Base-by-base conservation (phyloP, 257 asterid genomes). In the Orobanche coerulescens region DNA sequence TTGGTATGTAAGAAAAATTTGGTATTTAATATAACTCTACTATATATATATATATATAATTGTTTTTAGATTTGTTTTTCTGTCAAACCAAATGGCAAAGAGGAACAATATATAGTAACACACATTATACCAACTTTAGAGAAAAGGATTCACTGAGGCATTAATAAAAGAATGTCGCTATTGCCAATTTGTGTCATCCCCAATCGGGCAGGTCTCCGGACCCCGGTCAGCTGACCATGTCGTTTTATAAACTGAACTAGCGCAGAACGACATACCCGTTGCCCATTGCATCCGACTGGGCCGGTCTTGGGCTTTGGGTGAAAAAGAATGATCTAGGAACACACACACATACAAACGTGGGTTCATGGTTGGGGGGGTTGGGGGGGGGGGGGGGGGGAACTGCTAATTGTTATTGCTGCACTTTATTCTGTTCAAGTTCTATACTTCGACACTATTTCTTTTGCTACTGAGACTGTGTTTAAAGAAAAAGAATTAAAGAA, bases 391-490 rank as follows among this genome's bases (percentile, higher is more conserved):
- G 64, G 66, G 79, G 40, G 66, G 20, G 78, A 3, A 68, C 14
- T 73, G 72, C 31, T 25, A 26, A 26, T 26, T 16, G 37, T 31
- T 58, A 40, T 47, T 31, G 48, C 46, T 70, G 61, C 66, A 72
- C 95, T 82, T 87, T 84, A 82, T 82, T 87, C 81, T 70, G 81
- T 75, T 82, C 76, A 77, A 83, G 70, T 80, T 73, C 73, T 77
- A 80, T 75, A 78, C 83, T 63, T 79, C 71, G 82, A n/a, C n/a
- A n/a, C 76, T 74, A 69, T 74, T 76, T 47, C 28, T 63, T 58
- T 71, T 66, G 69, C 76, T 60, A 49, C 78, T 76, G 50, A 65
- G 76, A 82, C 2, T 44, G 2, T 44, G 13, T 15, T 76, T 66
- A 36, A 31, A 54, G 66, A 57, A 36, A 63, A 44, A 13, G 61